Conservation (phyloP, 768 basidiomycete species). For the Pluteus cervinus region DNA sequence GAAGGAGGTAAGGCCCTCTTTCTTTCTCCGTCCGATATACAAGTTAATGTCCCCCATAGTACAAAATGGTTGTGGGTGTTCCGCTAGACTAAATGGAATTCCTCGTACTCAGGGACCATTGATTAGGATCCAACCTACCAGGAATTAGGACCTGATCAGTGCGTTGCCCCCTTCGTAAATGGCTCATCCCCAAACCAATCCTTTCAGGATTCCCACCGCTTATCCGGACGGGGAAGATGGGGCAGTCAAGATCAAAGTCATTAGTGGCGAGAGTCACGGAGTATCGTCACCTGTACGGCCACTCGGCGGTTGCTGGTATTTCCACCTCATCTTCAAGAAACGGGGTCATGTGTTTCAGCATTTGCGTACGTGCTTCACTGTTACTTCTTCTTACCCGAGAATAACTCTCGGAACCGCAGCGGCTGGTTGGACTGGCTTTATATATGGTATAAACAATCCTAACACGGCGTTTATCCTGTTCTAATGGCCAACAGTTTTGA, state of each 20-base stretch:
- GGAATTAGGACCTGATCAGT: constrained; percentile 66
- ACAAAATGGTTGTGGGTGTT: constrained; percentile 63
- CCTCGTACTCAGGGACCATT: not conserved
- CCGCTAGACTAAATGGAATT: not conserved
- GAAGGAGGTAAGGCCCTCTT: constrained; percentile 39
- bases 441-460: no score
- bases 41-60: constrained; percentile 31
- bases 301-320: constrained; percentile 91
- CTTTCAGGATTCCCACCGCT: constrained; percentile 58
- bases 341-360: constrained; percentile 73
- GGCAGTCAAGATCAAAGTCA: constrained; percentile 68
- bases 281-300: constrained; percentile 84
- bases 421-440: constrained; percentile 84
- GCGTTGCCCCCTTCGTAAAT: constrained; percentile 12
- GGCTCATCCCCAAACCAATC: not conserved
- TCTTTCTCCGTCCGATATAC: constrained; percentile 13
- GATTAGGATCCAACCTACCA: constrained; percentile 73
- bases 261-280: constrained; percentile 86
- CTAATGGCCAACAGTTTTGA: constrained; percentile 45
- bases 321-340: constrained; percentile 67
- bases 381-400: not conserved
- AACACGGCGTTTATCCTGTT: no score
- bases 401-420: constrained; percentile 33
- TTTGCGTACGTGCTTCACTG: constrained; percentile 43
- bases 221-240: constrained; percentile 69